phyloP scores from a whole-genome alignment of 768 basidiomycete species.

The Mrakia frigida region DNA sequence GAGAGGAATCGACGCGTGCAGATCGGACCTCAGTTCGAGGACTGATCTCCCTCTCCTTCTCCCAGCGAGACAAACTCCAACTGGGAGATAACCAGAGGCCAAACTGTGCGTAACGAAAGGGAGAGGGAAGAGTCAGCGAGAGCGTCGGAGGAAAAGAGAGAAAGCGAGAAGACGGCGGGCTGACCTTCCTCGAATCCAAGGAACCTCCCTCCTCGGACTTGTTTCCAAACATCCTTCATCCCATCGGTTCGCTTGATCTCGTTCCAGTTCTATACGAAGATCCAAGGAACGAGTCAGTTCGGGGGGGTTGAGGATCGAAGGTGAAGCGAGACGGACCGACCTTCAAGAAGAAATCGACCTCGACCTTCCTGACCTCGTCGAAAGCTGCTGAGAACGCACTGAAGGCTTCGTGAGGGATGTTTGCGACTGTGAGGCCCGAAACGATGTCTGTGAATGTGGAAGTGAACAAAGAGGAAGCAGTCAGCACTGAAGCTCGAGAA shows the following conservation, averaged over 20 bases:
- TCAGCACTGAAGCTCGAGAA: background rate
- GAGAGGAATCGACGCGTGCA: no score
- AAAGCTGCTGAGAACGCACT: conserved; percentile 77
- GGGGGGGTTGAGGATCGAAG: background rate
- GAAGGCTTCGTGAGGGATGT: conserved; percentile 80
- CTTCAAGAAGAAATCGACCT: conserved; percentile 37
- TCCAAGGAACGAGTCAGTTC: conserved; percentile 38
- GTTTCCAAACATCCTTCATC: conserved; percentile 62
- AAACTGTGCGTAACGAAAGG: background rate
- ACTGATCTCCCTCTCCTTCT: background rate
- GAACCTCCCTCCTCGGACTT: conserved; percentile 66
- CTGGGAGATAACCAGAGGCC: conserved; percentile 32
- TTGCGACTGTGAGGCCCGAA: conserved; percentile 67
- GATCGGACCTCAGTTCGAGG: background rate
- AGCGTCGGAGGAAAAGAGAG: background rate
- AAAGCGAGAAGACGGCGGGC: background rate
- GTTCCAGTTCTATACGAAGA: conserved; percentile 74
- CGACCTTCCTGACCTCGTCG: conserved; percentile 69
- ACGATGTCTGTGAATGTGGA: conserved; percentile 52
- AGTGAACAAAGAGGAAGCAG: background rate
- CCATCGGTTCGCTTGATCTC: conserved; percentile 76
- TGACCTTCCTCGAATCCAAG: conserved; percentile 44
- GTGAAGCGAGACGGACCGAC: conserved; percentile 24
- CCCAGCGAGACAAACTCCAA: conserved; percentile 27
- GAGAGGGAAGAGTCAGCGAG: background rate